phyloP scores from a whole-genome alignment of 2,329 filamentous ascomycete genomes.

The Fusarium papillatum region DNA sequence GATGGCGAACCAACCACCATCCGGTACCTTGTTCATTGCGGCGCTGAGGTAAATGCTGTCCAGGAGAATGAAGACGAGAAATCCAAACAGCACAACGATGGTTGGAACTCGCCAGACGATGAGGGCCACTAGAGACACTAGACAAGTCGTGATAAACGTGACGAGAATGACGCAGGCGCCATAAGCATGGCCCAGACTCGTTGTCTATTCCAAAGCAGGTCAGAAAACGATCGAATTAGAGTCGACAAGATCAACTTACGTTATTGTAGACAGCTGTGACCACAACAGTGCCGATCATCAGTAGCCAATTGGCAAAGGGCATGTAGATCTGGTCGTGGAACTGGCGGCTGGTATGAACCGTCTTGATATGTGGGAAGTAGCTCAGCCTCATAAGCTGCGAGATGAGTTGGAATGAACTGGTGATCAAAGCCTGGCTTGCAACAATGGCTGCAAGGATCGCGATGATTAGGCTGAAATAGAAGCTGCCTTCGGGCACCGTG shows the following conservation, averaged over 20 bases:
- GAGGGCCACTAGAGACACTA: constrained; percentile 79
- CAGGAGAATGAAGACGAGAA: constrained; percentile 73
- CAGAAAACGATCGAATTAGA: not conserved
- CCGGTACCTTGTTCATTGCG: constrained; percentile 78
- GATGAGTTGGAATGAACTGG: constrained; percentile 78
- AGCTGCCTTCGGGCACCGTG: constrained; percentile 74
- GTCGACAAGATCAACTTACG: constrained; percentile 51
- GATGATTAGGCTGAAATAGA: constrained; percentile 77
- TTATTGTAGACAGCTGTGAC: constrained; percentile 82
- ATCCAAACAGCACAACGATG: constrained; percentile 71
- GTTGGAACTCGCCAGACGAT: constrained; percentile 78
- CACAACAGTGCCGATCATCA: constrained; percentile 82
- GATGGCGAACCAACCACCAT: constrained; percentile 85
- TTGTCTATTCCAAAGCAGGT: constrained; percentile 61
- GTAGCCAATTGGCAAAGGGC: constrained; percentile 81
- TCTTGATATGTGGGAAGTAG: constrained; percentile 83
- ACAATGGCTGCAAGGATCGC: constrained; percentile 81
- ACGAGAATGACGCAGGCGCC: constrained; percentile 86
- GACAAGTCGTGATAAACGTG: constrained; percentile 82
- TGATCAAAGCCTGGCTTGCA: constrained; percentile 85
- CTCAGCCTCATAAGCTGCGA: constrained; percentile 78
- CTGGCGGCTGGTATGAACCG: constrained; percentile 77
- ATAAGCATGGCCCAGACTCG: constrained; percentile 79
- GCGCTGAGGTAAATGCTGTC: constrained; percentile 80
- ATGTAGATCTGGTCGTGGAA: constrained; percentile 86